phyloP scores from a whole-genome alignment of 306 rosid species.

The Fagus sylvatica region DNA sequence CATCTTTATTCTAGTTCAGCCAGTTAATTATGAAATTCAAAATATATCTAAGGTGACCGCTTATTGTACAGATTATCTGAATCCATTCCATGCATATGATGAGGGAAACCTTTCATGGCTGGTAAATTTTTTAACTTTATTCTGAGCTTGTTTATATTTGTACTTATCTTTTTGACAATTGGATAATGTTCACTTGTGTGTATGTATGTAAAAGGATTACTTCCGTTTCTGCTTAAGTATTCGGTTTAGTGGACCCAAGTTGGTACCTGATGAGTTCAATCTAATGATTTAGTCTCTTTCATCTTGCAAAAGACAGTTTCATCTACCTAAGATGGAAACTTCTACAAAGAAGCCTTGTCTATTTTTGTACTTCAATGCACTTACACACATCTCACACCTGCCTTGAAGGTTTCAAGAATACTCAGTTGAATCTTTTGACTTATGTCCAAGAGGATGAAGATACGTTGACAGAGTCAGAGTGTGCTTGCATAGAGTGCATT shows the following conservation, averaged over 20 bases:
- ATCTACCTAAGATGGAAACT: background rate
- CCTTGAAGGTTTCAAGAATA: no score
- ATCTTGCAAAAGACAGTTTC: background rate
- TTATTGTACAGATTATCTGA: conserved; percentile 53
- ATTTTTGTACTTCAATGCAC: background rate
- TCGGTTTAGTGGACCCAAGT: background rate
- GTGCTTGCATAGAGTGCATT: no score
- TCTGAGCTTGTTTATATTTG: conserved; percentile 13
- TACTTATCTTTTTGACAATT: conserved; percentile 11
- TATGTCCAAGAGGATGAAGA: no score
- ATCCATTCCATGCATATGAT: conserved; percentile 71
- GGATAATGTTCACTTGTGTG: background rate
- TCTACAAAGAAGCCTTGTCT: background rate
- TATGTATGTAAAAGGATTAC: background rate
- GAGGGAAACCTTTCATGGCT: conserved; percentile 77
- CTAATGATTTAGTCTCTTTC: background rate
- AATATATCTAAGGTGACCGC: background rate
- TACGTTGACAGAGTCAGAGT: no score
- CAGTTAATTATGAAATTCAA: conserved; percentile 14
- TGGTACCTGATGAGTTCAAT: background rate
- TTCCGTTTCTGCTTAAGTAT: background rate
- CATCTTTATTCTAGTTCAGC: conserved; percentile 1
- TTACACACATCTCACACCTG: no score
- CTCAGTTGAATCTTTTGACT: no score
- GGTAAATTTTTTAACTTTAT: conserved; percentile 30